Conservation (phyloP, 192 early-diverging fungal species). For the Gonapodya prolifera region DNA sequence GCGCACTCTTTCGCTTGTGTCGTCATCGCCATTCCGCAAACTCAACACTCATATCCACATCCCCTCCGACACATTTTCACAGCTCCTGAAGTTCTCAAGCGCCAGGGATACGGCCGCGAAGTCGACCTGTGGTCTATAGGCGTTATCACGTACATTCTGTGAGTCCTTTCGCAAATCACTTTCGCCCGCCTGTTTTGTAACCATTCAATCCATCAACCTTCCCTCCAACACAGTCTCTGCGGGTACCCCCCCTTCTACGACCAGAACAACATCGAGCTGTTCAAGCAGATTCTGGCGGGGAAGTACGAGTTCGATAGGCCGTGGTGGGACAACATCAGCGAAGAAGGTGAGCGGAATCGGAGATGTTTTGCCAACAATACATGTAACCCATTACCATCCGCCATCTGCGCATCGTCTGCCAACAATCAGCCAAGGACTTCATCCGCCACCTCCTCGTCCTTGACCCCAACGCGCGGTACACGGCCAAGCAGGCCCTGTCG, state of each 20-base stretch:
- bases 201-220: slow-evolving; percentile 3
- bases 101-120: slow-evolving; percentile 70
- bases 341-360: slow-evolving; percentile 7
- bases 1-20: background rate
- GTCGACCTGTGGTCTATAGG: slow-evolving; percentile 95
- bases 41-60: too few relatives aligned
- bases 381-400: too few relatives aligned
- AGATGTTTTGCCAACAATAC: too few relatives aligned
- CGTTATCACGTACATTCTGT: slow-evolving; percentile 78
- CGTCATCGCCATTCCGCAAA: slow-evolving; percentile 45
- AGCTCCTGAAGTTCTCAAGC: slow-evolving; percentile 62
- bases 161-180: slow-evolving; percentile 13
- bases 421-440: slow-evolving; percentile 75
- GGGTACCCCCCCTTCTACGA: slow-evolving; percentile 63
- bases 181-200: background rate
- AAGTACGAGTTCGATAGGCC: slow-evolving; percentile 8
- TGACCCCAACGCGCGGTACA: slow-evolving; percentile 59
- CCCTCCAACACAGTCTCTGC: slow-evolving; percentile 39
- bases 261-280: slow-evolving; percentile 10
- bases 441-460: slow-evolving; percentile 51
- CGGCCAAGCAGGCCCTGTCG: slow-evolving; percentile 63
- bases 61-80: too few relatives aligned
- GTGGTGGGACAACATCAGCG: slow-evolving; percentile 8
- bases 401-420: too few relatives aligned
- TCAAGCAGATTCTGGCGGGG: slow-evolving; percentile 8